phyloP scores from a whole-genome alignment of 176 grass and related monocot species.

The Aegilops speltoides region DNA sequence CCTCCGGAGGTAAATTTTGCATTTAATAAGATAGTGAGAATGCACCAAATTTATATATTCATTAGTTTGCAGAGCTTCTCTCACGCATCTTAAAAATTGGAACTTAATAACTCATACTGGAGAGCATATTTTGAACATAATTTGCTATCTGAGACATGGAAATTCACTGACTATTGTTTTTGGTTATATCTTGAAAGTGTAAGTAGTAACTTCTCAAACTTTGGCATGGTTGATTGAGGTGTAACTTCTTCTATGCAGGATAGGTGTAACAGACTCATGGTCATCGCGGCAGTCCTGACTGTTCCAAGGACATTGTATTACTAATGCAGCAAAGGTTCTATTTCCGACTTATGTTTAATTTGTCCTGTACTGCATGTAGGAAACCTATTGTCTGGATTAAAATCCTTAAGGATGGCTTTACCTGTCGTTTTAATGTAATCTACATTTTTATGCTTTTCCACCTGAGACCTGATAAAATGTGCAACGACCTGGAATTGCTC shows the following conservation, averaged over 20 bases:
- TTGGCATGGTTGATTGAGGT: constrained; percentile 25
- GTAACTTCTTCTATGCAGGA: constrained; percentile 12
- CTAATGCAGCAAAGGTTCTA: constrained; percentile 3
- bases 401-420: neutral
- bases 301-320: neutral
- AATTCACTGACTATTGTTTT: neutral
- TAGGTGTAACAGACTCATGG: neutral
- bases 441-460: neutral
- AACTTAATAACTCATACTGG: neutral
- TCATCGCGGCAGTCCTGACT: neutral
- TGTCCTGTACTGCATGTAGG: neutral
- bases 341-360: constrained; percentile 1
- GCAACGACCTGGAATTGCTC: neutral
- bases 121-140: neutral
- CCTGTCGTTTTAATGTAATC: neutral
- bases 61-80: neutral
- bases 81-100: neutral
- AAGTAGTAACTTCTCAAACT: neutral
- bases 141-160: neutral
- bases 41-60: constrained; percentile 8
- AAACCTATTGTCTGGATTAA: constrained; percentile 22
- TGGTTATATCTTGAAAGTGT: neutral
- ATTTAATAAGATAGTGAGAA: neutral
- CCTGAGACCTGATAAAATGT: neutral
- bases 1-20: constrained; percentile 31